phyloP scores from a whole-genome alignment of 2,329 filamentous ascomycete species.

The Pleomassaria siparia region DNA sequence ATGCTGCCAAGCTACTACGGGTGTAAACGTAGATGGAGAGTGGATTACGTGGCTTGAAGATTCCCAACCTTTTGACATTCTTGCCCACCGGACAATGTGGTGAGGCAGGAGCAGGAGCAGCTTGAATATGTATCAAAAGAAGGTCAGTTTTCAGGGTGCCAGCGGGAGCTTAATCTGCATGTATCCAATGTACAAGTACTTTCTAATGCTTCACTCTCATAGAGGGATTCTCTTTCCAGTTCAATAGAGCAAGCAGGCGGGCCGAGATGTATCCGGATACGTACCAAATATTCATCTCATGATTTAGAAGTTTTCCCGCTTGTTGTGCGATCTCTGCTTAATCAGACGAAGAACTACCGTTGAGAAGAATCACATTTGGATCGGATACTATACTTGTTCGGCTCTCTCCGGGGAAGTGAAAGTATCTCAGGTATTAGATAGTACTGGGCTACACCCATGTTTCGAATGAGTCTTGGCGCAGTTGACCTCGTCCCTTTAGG shows the following conservation, averaged over 20 bases:
- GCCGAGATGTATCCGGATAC: conserved; percentile 18
- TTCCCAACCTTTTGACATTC: background rate
- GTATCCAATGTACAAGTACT: conserved; percentile 24
- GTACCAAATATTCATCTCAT: background rate
- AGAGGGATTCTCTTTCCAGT: conserved; percentile 8
- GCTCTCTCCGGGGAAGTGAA: too few relatives aligned
- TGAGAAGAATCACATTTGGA: too few relatives aligned
- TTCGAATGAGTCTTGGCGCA: too few relatives aligned
- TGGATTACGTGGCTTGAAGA: conserved; percentile 1
- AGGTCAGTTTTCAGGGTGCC: conserved; percentile 13
- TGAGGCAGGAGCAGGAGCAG: background rate
- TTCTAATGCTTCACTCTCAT: conserved; percentile 20
- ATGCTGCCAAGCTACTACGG: conserved; percentile 84
- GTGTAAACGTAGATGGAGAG: conserved; percentile 61
- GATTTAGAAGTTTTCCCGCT: background rate
- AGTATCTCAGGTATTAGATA: too few relatives aligned
- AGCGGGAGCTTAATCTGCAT: conserved; percentile 25
- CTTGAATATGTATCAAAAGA: conserved; percentile 30
- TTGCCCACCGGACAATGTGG: background rate
- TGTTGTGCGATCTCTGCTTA: too few relatives aligned
- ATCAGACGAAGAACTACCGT: too few relatives aligned
- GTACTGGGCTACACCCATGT: too few relatives aligned
- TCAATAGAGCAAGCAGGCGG: conserved; percentile 9
- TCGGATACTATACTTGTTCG: too few relatives aligned
- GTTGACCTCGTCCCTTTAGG: too few relatives aligned